Percentiles rank a stretch among this genome's conserved stretches.
Conservation (phyloP, 352 stramenopile genomes). For the Globisporangium emineosum region DNA sequence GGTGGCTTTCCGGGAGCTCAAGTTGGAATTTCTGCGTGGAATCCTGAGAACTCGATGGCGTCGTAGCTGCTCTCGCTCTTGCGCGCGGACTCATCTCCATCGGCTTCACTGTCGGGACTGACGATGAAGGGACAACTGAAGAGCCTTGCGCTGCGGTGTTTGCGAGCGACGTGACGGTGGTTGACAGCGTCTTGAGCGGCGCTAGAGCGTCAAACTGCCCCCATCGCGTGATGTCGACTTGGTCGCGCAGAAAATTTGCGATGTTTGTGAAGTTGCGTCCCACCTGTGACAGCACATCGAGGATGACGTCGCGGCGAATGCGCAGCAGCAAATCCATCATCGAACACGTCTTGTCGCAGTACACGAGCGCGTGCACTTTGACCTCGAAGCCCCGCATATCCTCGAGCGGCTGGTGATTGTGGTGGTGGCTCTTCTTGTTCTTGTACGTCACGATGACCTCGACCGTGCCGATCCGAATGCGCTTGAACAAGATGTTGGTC, state of each 20-base stretch:
- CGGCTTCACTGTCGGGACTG: slow-evolving; percentile 18
- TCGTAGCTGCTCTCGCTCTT: slow-evolving; percentile 2
- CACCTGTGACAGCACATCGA: slow-evolving; percentile 82
- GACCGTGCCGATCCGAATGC: slow-evolving; percentile 71
- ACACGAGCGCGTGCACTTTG: slow-evolving; percentile 84
- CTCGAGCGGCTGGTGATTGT: slow-evolving; percentile 54
- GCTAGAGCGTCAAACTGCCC: slow-evolving; percentile 63
- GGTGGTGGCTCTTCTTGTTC: slow-evolving; percentile 50
- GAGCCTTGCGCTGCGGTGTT: slow-evolving; percentile 16
- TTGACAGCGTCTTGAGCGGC: slow-evolving; percentile 50
- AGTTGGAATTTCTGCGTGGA: slow-evolving; percentile 36
- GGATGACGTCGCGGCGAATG: slow-evolving; percentile 74
- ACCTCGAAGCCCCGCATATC: slow-evolving; percentile 84
- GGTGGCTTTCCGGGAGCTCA: slow-evolving; percentile 42
- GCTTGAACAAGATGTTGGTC: slow-evolving; percentile 76
- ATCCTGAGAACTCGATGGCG: slow-evolving; percentile 8
- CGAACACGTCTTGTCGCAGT: slow-evolving; percentile 86
- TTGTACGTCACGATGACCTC: slow-evolving; percentile 82
- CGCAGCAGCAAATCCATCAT: slow-evolving; percentile 63
- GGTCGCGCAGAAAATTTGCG: slow-evolving; percentile 73
- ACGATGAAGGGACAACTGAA: slow-evolving; percentile 6
- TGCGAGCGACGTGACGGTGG: slow-evolving; percentile 26
- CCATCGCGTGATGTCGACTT: slow-evolving; percentile 72
- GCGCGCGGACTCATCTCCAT: slow-evolving; percentile 14
- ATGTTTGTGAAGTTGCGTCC: slow-evolving; percentile 87